phyloP scores from a whole-genome alignment of 257 asterid species.

The Solanum bulbocastanum region DNA sequence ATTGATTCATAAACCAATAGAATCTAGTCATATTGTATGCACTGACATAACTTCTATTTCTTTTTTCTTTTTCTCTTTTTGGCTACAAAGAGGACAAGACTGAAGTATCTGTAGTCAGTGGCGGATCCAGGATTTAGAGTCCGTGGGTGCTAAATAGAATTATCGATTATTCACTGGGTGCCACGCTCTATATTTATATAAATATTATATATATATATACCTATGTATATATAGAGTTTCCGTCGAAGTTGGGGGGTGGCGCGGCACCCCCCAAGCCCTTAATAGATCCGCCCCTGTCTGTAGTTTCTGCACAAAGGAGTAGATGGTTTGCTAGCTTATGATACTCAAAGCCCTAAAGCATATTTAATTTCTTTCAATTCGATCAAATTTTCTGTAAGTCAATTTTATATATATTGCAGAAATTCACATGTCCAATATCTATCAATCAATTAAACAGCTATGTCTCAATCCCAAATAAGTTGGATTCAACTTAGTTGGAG shows the following conservation, averaged over 20 bases:
- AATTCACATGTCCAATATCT: not conserved
- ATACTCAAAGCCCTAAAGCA: not conserved
- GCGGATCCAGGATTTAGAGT: too few relatives aligned
- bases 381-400: not conserved
- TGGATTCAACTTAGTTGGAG: not conserved
- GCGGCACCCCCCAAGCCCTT: too few relatives aligned
- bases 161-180: too few relatives aligned
- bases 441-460: not conserved
- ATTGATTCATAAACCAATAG: not conserved
- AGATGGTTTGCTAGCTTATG: not conserved
- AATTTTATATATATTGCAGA: not conserved
- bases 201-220: too few relatives aligned
- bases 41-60: not conserved
- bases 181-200: too few relatives aligned
- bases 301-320: not conserved
- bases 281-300: too few relatives aligned
- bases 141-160: too few relatives aligned
- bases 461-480: not conserved
- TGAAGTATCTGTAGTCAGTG: not conserved
- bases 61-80: not conserved
- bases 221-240: too few relatives aligned
- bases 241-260: too few relatives aligned
- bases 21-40: not conserved
- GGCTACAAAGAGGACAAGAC: not conserved
- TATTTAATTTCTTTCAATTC: not conserved